Percentiles rank a stretch among this genome's conserved stretches.
Conservation (phyloP, 306 rosid genomes). For the Prunus padus region DNA sequence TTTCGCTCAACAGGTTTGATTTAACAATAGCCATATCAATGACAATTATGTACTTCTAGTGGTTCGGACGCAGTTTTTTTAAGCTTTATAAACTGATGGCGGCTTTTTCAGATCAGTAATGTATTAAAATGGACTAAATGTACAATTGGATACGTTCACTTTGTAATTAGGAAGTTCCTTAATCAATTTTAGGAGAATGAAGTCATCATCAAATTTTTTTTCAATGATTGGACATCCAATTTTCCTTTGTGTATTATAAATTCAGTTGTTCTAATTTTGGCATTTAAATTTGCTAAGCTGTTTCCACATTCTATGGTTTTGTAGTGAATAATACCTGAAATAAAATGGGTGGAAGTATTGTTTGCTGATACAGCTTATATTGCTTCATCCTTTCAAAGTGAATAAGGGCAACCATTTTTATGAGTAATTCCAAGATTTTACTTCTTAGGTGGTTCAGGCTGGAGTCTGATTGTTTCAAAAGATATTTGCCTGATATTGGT, state of each 20-base stretch:
- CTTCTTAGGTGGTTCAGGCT: not conserved
- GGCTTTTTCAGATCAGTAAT: not conserved
- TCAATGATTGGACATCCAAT: not conserved
- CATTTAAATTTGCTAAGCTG: not conserved
- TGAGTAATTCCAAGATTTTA: not conserved
- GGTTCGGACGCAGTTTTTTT: not conserved
- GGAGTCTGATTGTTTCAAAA: not conserved
- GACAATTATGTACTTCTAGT: not conserved
- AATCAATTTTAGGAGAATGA: not conserved
- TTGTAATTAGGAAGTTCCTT: not conserved
- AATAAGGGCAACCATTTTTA: not conserved
- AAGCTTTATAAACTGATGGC: not conserved
- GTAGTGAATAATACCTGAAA: not conserved
- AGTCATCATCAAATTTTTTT: not conserved
- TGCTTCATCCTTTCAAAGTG: too few species aligned
- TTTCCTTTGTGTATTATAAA: not conserved
- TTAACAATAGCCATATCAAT: not conserved
- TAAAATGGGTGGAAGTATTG: too few species aligned
- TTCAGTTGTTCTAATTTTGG: not conserved
- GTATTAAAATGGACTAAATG: not conserved
- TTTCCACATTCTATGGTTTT: not conserved
- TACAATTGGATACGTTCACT: not conserved
- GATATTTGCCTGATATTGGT: too few species aligned
- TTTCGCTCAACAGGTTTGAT: constrained; percentile 80
- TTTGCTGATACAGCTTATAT: too few species aligned